Evolutionary conservation across 345 rosid genomes (phyloP).

Genomic region (Eutrema yunnanense): DNA sequence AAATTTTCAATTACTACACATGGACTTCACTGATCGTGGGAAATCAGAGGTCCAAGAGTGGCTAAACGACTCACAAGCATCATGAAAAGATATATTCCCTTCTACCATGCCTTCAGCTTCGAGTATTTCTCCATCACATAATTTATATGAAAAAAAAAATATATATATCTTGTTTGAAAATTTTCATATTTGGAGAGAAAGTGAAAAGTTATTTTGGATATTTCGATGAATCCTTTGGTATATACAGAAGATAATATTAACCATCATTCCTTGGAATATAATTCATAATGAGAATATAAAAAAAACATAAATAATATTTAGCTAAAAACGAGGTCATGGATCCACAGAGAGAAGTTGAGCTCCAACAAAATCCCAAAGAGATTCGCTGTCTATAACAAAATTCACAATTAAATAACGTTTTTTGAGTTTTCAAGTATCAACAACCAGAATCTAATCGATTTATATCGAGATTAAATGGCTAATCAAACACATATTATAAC

Average conservation of each 20-base stretch:
- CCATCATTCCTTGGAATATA: not conserved
- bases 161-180: no score
- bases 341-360: not conserved
- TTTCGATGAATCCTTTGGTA: no score
- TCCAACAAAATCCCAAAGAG: conserved; percentile 5
- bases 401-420: conserved; percentile 14
- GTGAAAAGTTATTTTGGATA: no score
- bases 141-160: no score
- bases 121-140: no score
- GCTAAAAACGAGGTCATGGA: not conserved
- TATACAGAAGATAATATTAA: not conserved
- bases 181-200: no score
- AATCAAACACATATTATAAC: conserved; percentile 8
- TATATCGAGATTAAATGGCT: not conserved
- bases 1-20: no score
- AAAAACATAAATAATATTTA: not conserved
- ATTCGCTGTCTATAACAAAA: conserved; percentile 16
- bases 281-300: not conserved
- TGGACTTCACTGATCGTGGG: no score
- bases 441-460: conserved; percentile 9
- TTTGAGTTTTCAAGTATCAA: not conserved
- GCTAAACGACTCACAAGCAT: no score
- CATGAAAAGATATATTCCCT: no score
- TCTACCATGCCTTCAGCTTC: no score
- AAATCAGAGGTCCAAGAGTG: no score